phyloP scores from a whole-genome alignment of 1,284 basidiomycete genomes.

The Wallemia hederae region DNA sequence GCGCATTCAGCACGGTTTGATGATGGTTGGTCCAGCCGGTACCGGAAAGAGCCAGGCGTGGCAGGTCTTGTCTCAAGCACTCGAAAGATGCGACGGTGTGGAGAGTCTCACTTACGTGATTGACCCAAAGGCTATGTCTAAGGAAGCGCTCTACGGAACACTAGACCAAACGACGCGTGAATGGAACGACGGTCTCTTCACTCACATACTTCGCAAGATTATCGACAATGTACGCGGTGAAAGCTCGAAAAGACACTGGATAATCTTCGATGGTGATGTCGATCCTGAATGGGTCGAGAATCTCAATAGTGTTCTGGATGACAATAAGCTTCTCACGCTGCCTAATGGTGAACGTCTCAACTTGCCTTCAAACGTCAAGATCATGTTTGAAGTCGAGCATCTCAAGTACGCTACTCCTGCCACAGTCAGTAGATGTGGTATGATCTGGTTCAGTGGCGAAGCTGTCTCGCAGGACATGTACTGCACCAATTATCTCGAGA shows the following conservation, averaged over 20 bases:
- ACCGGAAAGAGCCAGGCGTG: conserved; percentile 94
- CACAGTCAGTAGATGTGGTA: conserved; percentile 97
- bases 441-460: conserved; percentile 99
- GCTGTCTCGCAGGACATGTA: conserved; percentile 75
- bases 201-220: conserved; percentile 87
- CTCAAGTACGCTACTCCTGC: conserved; percentile 89
- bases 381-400: conserved; percentile 99
- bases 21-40: conserved; percentile 97
- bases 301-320: conserved; percentile 92
- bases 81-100: conserved; percentile 67
- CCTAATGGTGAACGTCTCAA: conserved; percentile 97
- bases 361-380: conserved; percentile 81
- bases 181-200: conserved; percentile 98
- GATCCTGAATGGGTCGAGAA: conserved; percentile 99
- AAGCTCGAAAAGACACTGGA: conserved; percentile 91
- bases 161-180: conserved; percentile 91
- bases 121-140: conserved; percentile 96
- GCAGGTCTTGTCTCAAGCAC: conserved; percentile 68
- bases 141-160: conserved; percentile 90
- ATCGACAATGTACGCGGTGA: conserved; percentile 96
- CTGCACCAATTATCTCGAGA: conserved; percentile 60
- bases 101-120: conserved; percentile 91
- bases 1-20: conserved; percentile 95
- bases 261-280: conserved; percentile 96
- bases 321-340: conserved; percentile 89